These are phyloP conservation scores for Capsicum rhomboideum DNA, from an alignment of 257 asterid genomes.

Conservation along the genomic window DNA sequence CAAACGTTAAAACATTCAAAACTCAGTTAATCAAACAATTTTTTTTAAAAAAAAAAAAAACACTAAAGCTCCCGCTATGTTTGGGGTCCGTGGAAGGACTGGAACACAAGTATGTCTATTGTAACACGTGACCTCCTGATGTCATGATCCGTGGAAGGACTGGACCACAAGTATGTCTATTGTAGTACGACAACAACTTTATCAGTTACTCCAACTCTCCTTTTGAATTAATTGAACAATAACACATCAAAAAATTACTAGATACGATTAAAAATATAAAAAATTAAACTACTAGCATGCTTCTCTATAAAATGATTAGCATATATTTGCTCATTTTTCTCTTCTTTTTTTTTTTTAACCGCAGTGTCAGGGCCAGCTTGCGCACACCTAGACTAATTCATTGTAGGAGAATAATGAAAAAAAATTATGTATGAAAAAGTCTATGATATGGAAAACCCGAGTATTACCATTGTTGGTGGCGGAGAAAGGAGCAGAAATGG, in stretches of 20 bases:
- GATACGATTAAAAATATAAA: neutral
- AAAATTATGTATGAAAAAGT: neutral
- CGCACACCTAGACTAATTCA: too few species aligned
- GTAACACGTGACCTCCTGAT: too few species aligned
- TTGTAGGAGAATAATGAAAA: neutral
- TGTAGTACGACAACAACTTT: too few species aligned
- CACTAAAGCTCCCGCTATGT: too few species aligned
- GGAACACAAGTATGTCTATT: too few species aligned
- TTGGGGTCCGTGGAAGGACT: too few species aligned
- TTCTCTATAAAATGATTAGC: neutral
- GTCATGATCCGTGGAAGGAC: too few species aligned
- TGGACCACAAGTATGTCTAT: too few species aligned
- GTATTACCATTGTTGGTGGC: neutral
- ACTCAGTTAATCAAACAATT: constrained; percentile 3
- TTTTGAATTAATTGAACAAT: neutral
- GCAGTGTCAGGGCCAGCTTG: too few species aligned
- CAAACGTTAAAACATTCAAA: neutral
- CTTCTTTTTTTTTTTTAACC: too few species aligned
- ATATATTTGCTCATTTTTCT: neutral
- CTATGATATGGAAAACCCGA: neutral
- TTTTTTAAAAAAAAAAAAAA: too few species aligned
- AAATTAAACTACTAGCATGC: neutral
- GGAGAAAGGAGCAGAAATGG: neutral
- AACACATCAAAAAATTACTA: neutral
- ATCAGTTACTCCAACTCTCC: too few species aligned